Conservation (phyloP, 164 flowering plant genomes). For the Berberis thunbergii region DNA sequence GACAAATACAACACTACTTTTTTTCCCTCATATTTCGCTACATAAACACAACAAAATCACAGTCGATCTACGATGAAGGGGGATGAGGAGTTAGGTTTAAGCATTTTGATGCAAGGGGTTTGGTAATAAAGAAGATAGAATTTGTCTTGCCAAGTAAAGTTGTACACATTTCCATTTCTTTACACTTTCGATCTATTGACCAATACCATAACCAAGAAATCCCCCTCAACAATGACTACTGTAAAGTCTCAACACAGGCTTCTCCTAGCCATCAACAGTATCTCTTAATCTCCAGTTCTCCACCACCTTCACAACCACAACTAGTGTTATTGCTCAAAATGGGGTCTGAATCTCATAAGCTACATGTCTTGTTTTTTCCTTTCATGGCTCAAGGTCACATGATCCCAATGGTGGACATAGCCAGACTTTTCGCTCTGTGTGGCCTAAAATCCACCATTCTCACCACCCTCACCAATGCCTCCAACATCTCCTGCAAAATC, state of each 20-base stretch:
- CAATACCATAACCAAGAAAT: too few species aligned
- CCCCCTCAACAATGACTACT: too few species aligned
- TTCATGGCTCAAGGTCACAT: slow-evolving; percentile 42
- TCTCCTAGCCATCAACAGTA: too few species aligned
- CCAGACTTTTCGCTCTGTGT: slow-evolving; percentile 31
- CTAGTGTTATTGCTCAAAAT: not conserved
- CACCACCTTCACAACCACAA: too few species aligned
- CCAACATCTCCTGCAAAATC: slow-evolving; percentile 14
- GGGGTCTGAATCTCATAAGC: slow-evolving; percentile 7
- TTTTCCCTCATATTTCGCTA: too few species aligned
- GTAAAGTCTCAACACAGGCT: too few species aligned
- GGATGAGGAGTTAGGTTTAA: not conserved
- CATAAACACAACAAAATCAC: too few species aligned
- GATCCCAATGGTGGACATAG: slow-evolving; percentile 46
- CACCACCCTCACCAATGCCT: slow-evolving; percentile 26
- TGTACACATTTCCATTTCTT: too few species aligned
- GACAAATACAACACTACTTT: too few species aligned
- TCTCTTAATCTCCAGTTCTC: too few species aligned
- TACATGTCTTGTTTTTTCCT: slow-evolving; percentile 34
- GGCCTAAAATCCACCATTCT: slow-evolving; percentile 39
- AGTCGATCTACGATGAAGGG: too few species aligned
- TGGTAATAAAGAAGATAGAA: not conserved
- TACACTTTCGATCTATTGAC: too few species aligned
- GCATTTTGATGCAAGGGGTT: not conserved
- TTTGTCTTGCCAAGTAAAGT: slow-evolving; percentile 1